phyloP scores from a whole-genome alignment of 495 filamentous ascomycete species.

The Tetracladium setigerum region DNA sequence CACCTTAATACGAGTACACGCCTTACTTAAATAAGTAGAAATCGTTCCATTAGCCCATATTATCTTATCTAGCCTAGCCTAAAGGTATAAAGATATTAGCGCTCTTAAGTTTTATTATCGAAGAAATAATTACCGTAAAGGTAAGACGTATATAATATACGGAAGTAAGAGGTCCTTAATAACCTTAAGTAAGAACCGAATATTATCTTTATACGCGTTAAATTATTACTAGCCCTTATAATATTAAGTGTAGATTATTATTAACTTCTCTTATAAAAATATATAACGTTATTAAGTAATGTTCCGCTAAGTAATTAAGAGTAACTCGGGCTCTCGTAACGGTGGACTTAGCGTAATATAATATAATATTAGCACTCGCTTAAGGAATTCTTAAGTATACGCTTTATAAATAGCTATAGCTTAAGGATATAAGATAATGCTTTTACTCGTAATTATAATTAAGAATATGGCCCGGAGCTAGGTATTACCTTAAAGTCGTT shows the following conservation, averaged over 20 bases:
- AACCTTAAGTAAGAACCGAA: background rate
- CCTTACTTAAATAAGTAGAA: slow-evolving; percentile 1
- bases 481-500: background rate
- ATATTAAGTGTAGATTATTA: slow-evolving; percentile 5
- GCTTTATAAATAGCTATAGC: background rate
- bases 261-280: slow-evolving; percentile 1
- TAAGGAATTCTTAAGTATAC: background rate
- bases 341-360: background rate
- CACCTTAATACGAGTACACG: slow-evolving; percentile 3
- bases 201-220: slow-evolving; percentile 3
- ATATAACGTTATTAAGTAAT: background rate
- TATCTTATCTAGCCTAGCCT: background rate
- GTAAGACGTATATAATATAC: background rate
- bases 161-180: background rate
- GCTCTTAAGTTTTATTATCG: background rate
- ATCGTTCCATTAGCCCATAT: slow-evolving; percentile 2
- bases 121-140: background rate
- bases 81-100: background rate
- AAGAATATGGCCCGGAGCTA: slow-evolving; percentile 8
- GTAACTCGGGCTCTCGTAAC: slow-evolving; percentile 1
- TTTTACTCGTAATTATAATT: background rate
- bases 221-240: slow-evolving; percentile 1
- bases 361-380: slow-evolving; percentile 1
- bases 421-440: background rate
- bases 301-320: background rate